Percentiles rank a stretch among this genome's conserved stretches.
Evolutionary conservation across 129 eudicot species (phyloP).

Genomic region (Cynara cardunculus): DNA sequence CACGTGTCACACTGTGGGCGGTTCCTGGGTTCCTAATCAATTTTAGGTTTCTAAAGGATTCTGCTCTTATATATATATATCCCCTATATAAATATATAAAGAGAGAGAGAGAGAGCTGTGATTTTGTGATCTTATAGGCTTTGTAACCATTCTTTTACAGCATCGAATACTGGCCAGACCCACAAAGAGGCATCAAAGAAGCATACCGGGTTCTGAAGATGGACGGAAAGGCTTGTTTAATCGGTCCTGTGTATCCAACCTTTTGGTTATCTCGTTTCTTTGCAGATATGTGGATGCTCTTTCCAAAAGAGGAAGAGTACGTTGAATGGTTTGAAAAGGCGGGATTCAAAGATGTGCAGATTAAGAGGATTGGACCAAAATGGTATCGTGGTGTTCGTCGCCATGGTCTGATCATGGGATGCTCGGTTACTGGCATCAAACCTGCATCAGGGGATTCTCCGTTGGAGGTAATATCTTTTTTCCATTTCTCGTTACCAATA

Average conservation of each 20-base stretch:
- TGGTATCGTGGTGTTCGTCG: constrained; percentile 99
- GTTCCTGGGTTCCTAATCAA: no score
- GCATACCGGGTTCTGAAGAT: constrained; percentile 86
- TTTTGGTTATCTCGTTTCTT: constrained; percentile 93
- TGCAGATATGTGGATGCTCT: constrained; percentile 98
- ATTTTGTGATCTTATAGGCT: not conserved
- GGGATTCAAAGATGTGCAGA: constrained; percentile 80
- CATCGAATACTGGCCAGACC: constrained; percentile 99
- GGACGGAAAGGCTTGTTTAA: constrained; percentile 95
- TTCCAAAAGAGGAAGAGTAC: constrained; percentile 96
- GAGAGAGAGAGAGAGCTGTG: not conserved
- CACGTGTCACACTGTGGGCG: no score
- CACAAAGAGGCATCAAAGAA: constrained; percentile 95
- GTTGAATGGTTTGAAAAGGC: constrained; percentile 92
- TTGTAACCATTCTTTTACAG: constrained; percentile 40
- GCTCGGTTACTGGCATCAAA: constrained; percentile 89
- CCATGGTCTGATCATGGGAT: constrained; percentile 96
- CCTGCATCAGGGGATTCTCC: constrained; percentile 89
- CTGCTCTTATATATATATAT: no score
- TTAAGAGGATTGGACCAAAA: constrained; percentile 90
- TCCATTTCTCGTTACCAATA: not conserved
- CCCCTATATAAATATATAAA: no score
- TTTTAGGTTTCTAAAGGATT: no score
- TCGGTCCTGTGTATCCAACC: constrained; percentile 95
- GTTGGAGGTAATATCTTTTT: constrained; percentile 55